These are phyloP conservation scores for Bacidia gigantensis DNA, from an alignment of 495 filamentous ascomycete species.

Conservation along the genomic window DNA sequence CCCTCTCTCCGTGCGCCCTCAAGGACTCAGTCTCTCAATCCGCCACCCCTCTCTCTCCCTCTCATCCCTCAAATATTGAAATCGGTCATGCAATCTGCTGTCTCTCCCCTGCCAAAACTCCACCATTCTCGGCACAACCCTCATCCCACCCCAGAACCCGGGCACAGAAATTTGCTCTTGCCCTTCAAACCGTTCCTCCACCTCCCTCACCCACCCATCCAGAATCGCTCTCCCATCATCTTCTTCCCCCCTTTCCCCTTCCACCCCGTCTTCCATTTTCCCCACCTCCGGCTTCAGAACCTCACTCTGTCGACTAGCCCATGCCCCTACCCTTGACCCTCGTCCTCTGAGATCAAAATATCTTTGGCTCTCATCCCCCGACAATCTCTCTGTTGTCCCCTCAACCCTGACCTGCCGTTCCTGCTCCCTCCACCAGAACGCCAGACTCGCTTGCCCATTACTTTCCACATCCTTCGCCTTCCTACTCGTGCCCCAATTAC, in stretches of 20 bases:
- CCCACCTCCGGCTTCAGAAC: conserved; percentile 33
- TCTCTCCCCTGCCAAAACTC: conserved; percentile 87
- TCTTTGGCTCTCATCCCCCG: conserved; percentile 64
- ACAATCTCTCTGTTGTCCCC: conserved; percentile 48
- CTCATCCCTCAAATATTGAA: conserved; percentile 45
- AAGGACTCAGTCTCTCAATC: conserved; percentile 31
- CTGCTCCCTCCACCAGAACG: conserved; percentile 76
- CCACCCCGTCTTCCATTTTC: conserved; percentile 43
- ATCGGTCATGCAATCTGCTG: conserved; percentile 88
- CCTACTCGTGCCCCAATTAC: conserved; percentile 67
- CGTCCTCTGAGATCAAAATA: conserved; percentile 71
- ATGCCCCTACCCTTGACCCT: conserved; percentile 76
- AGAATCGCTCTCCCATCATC: conserved; percentile 37
- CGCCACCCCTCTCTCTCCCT: conserved; percentile 17
- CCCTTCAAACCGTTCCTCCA: conserved; percentile 31
- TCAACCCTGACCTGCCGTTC: conserved; percentile 57
- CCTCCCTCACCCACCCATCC: conserved; percentile 31
- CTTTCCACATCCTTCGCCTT: conserved; percentile 48
- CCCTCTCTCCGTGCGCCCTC: conserved; percentile 26
- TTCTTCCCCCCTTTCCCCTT: conserved; percentile 78
- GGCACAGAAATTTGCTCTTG: conserved; percentile 73
- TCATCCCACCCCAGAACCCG: conserved; percentile 85
- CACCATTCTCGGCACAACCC: conserved; percentile 58
- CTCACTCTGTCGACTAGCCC: conserved; percentile 88
- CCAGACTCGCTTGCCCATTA: conserved; percentile 56